A percentile compares a stretch with the other conserved stretches of the same genome.
Conservation (phyloP, 768 basidiomycete genomes). For the Agrocybe pediades region DNA sequence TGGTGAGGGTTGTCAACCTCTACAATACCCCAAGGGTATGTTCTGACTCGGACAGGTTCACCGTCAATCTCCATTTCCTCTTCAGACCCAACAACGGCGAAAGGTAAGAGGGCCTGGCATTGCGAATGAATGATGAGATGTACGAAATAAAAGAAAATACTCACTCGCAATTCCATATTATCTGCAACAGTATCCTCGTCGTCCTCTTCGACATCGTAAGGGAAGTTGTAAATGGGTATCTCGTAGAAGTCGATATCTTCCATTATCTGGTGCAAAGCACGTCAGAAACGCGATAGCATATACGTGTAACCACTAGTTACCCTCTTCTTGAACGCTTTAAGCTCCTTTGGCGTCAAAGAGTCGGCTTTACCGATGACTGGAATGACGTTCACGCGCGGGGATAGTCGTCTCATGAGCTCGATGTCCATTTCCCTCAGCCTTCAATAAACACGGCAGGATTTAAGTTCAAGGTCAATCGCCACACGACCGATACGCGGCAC, state of each 20-base stretch:
- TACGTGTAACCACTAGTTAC: conserved; percentile 30
- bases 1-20: conserved; percentile 92
- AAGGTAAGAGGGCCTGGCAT: conserved; percentile 66
- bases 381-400: conserved; percentile 91
- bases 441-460: conserved; percentile 10
- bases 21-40: conserved; percentile 92
- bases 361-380: conserved; percentile 90
- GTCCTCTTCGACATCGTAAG: conserved; percentile 91
- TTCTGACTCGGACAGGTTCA: conserved; percentile 74
- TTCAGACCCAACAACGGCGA: conserved; percentile 87
- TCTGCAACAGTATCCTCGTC: conserved; percentile 91
- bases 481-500: conserved; percentile 28
- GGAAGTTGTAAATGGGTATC: conserved; percentile 94
- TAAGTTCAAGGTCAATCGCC: not conserved
- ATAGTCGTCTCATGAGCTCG: conserved; percentile 87
- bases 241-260: conserved; percentile 91
- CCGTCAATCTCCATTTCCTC: conserved; percentile 84
- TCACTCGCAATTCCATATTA: conserved; percentile 82
- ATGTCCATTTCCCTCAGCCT: conserved; percentile 91
- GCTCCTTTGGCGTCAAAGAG: conserved; percentile 79
- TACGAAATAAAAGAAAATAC: conserved; percentile 19
- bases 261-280: conserved; percentile 62
- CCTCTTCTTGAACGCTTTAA: conserved; percentile 84
- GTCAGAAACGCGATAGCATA: not conserved
- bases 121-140: not conserved